Evolutionary conservation across 225 moss, liverwort and hornwort species (phyloP).

Genomic region (Rhytidiadelphus loreus): DNA sequence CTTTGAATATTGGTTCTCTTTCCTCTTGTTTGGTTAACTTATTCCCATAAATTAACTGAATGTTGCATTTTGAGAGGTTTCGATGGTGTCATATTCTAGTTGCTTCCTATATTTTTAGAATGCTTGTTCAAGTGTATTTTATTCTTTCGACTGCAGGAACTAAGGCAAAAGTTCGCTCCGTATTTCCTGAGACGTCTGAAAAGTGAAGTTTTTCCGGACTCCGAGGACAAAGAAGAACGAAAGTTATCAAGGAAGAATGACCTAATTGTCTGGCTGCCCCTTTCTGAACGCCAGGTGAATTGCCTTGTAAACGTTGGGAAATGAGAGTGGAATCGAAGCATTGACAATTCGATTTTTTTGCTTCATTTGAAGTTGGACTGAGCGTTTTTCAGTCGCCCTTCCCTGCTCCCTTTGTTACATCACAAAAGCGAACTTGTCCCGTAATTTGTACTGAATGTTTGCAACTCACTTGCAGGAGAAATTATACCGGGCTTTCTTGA

Average conservation of each 20-base stretch:
- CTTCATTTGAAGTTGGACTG: not conserved
- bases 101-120: not conserved
- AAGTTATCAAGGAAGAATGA: constrained; percentile 87
- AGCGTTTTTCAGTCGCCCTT: not conserved
- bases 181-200: constrained; percentile 89
- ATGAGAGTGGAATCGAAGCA: not conserved
- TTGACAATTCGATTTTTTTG: not conserved
- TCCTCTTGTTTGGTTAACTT: not conserved
- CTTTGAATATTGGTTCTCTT: not conserved
- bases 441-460: not conserved
- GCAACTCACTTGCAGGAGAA: constrained; percentile 40
- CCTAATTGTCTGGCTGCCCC: constrained; percentile 87
- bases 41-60: not conserved
- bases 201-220: constrained; percentile 85
- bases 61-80: not conserved
- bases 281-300: constrained; percentile 72
- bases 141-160: constrained; percentile 36
- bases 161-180: constrained; percentile 77
- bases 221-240: constrained; percentile 35
- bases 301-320: not conserved
- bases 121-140: not conserved
- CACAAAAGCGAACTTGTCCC: not conserved
- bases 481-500: constrained; percentile 84
- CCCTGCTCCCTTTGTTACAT: not conserved
- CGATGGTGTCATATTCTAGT: not conserved